These are phyloP conservation scores for Linnemannia hyalina DNA, from an alignment of 192 early-diverging fungal genomes.

Conservation along the genomic window DNA sequence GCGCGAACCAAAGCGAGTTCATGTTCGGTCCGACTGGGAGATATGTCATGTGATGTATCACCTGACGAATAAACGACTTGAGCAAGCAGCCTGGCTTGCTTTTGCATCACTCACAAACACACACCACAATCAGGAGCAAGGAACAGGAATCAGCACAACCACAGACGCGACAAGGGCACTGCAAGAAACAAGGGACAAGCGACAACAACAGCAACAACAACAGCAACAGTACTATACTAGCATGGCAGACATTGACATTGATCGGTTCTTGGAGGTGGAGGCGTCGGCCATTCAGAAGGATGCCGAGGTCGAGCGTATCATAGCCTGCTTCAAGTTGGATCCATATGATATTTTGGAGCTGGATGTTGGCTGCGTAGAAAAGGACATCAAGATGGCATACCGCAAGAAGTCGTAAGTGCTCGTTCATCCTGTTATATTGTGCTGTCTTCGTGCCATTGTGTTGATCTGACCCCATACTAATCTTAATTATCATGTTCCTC, in stretches of 20 bases:
- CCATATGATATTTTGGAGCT: slow-evolving; percentile 70
- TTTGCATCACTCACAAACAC: background rate
- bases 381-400: slow-evolving; percentile 67
- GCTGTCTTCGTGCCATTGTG: background rate
- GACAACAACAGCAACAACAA: background rate
- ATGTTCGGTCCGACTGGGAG: too few relatives aligned
- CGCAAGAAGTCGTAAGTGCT: slow-evolving; percentile 66
- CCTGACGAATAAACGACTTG: background rate
- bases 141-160: background rate
- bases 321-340: slow-evolving; percentile 65
- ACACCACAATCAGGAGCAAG: background rate
- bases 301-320: slow-evolving; percentile 71
- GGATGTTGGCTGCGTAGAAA: slow-evolving; percentile 54
- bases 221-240: background rate
- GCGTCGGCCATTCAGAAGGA: slow-evolving; percentile 65
- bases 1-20: too few relatives aligned
- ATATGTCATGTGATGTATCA: background rate
- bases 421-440: background rate
- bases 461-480: background rate
- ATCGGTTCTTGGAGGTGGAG: slow-evolving; percentile 61
- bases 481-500: background rate
- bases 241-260: slow-evolving; percentile 64
- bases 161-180: background rate
- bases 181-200: background rate
- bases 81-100: background rate